A percentile compares a stretch with the other conserved stretches of the same genome.
Conservation (phyloP, 805 yeast species). For the Debaryomyces prosopidis region DNA sequence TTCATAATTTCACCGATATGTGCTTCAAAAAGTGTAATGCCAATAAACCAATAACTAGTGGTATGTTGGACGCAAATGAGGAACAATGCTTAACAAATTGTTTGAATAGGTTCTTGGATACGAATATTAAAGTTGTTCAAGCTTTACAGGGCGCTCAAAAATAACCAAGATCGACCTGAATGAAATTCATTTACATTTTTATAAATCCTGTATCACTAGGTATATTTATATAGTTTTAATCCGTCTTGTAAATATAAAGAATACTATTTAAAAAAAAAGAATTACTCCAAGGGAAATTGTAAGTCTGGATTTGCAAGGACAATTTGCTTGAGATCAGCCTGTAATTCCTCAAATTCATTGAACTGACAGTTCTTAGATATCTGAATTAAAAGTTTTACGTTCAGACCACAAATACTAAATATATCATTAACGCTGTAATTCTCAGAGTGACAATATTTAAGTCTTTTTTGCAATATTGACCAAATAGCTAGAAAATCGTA, state of each 20-base stretch:
- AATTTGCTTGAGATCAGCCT: neutral
- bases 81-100: conserved; percentile 77
- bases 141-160: conserved; percentile 38
- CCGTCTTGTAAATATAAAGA: conserved; percentile 1
- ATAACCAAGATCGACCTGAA: conserved; percentile 7
- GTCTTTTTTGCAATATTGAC: conserved; percentile 20
- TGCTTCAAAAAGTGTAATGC: conserved; percentile 86
- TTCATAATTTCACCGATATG: conserved; percentile 85
- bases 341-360: neutral
- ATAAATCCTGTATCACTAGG: neutral
- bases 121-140: conserved; percentile 81
- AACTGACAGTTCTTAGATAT: neutral
- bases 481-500: conserved; percentile 39
- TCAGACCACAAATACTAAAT: neutral
- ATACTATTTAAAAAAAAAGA: neutral
- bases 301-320: too few species aligned
- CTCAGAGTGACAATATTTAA: neutral
- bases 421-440: neutral
- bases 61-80: conserved; percentile 57
- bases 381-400: neutral
- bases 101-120: conserved; percentile 81
- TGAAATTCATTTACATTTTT: neutral
- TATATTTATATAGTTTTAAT: neutral
- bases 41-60: conserved; percentile 41
- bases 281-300: too few species aligned